These are phyloP conservation scores for Corylus heterophylla DNA, from an alignment of 306 rosid genomes.

Conservation along the genomic window DNA sequence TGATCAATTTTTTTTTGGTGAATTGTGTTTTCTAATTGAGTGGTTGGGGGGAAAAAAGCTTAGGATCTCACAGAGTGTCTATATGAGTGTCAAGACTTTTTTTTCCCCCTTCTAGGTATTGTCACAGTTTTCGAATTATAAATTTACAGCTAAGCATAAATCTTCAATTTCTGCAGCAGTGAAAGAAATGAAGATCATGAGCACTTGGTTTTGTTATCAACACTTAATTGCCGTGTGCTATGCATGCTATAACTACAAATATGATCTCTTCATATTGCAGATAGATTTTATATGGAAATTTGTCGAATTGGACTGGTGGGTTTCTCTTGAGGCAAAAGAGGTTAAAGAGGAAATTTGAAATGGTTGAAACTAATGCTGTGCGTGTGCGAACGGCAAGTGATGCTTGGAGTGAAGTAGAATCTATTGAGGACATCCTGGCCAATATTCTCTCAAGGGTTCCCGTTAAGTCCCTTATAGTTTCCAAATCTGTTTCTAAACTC, in stretches of 20 bases:
- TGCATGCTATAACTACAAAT: neutral
- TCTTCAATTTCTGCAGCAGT: neutral
- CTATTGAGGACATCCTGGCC: conserved; percentile 13
- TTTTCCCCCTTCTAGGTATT: neutral
- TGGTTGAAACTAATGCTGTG: neutral
- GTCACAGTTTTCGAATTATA: neutral
- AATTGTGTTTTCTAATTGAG: neutral
- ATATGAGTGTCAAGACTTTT: neutral
- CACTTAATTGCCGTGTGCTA: neutral
- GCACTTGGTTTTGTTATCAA: neutral
- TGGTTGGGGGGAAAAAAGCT: neutral
- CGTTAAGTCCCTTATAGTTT: conserved; percentile 7
- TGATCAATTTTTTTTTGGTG: neutral
- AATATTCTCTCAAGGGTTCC: conserved; percentile 27
- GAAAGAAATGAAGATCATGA: neutral
- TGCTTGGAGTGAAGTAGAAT: conserved; percentile 21
- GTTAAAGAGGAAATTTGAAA: neutral
- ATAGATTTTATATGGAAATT: neutral
- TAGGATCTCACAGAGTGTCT: neutral
- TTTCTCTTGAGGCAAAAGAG: conserved; percentile 11
- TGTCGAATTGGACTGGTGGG: conserved; percentile 14
- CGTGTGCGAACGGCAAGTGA: neutral
- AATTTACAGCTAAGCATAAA: neutral
- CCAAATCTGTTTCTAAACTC: conserved; percentile 16
- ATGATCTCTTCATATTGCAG: conserved; percentile 20